These are phyloP conservation scores for Hymenoscyphus repandus DNA, from an alignment of 2,329 filamentous ascomycete genomes.

Conservation along the genomic window DNA sequence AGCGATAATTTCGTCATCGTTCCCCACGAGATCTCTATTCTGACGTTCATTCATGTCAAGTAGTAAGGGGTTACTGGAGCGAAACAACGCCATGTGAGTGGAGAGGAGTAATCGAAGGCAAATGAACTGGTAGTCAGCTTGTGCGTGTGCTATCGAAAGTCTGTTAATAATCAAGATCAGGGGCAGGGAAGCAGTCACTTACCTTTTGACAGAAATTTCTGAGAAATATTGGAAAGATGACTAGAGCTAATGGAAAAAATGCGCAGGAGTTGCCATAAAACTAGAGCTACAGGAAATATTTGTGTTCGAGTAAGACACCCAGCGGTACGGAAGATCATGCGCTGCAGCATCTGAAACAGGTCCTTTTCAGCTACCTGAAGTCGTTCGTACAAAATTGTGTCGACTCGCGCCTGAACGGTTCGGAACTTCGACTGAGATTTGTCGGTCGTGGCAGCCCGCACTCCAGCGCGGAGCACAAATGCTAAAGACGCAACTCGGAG, in stretches of 20 bases:
- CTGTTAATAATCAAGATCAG: not conserved
- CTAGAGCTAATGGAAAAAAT: slow-evolving; percentile 19
- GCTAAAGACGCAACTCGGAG: slow-evolving; percentile 18
- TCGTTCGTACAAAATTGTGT: slow-evolving; percentile 25
- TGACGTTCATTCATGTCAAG: slow-evolving; percentile 22
- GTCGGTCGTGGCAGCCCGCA: slow-evolving; percentile 10
- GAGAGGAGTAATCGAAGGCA: slow-evolving; percentile 21
- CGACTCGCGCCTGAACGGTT: slow-evolving; percentile 22
- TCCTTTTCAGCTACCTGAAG: slow-evolving; percentile 20
- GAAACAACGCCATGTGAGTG: slow-evolving; percentile 24
- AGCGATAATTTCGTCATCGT: slow-evolving; percentile 17
- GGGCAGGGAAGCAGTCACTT: not conserved
- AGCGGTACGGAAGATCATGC: slow-evolving; percentile 23
- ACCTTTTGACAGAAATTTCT: slow-evolving; percentile 14
- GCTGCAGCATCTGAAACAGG: slow-evolving; percentile 22
- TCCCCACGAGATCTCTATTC: slow-evolving; percentile 20
- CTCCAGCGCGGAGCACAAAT: slow-evolving; percentile 23
- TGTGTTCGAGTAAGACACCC: slow-evolving; percentile 21
- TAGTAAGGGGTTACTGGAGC: slow-evolving; percentile 22
- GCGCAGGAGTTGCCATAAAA: slow-evolving; percentile 23
- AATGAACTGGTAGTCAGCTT: slow-evolving; percentile 20
- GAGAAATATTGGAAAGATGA: slow-evolving; percentile 17
- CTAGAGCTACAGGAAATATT: slow-evolving; percentile 24
- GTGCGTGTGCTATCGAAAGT: not conserved
- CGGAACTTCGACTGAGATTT: slow-evolving; percentile 8